A percentile compares a stretch with the other conserved stretches of the same genome.
Evolutionary conservation across 2,329 filamentous ascomycete species (phyloP).

Genomic region (Epichloe elymi): DNA sequence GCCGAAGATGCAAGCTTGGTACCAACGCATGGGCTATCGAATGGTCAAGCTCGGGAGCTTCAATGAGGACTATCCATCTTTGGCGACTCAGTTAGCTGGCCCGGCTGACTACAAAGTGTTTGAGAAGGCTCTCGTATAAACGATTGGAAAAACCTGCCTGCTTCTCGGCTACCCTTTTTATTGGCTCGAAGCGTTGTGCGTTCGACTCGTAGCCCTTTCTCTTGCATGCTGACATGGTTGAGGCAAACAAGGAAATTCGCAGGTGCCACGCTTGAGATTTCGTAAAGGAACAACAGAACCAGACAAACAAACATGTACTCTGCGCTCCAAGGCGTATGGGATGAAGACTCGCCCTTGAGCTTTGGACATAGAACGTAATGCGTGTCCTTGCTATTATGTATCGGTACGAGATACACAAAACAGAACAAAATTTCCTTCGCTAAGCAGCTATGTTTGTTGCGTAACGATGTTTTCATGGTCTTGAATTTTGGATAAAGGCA

Average conservation of each 20-base stretch:
- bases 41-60: conserved; percentile 15
- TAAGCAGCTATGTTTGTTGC: not conserved
- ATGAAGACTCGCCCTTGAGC: too few species aligned
- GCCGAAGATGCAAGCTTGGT: conserved; percentile 15
- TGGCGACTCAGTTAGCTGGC: conserved; percentile 13
- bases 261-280: too few species aligned
- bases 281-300: too few species aligned
- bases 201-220: too few species aligned
- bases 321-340: not conserved
- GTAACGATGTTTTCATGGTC: not conserved
- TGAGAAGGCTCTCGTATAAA: conserved; percentile 12
- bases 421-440: not conserved
- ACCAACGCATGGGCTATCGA: conserved; percentile 16
- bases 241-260: too few species aligned
- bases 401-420: not conserved
- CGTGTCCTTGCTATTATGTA: not conserved
- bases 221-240: too few species aligned
- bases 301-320: not conserved
- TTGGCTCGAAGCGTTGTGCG: too few species aligned
- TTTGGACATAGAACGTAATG: not conserved
- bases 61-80: conserved; percentile 14
- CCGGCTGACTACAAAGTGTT: conserved; percentile 17
- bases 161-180: too few species aligned
- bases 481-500: not conserved
- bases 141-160: too few species aligned